Conservation (phyloP, 306 rosid species). For the Amphicarpaea edgeworthii region DNA sequence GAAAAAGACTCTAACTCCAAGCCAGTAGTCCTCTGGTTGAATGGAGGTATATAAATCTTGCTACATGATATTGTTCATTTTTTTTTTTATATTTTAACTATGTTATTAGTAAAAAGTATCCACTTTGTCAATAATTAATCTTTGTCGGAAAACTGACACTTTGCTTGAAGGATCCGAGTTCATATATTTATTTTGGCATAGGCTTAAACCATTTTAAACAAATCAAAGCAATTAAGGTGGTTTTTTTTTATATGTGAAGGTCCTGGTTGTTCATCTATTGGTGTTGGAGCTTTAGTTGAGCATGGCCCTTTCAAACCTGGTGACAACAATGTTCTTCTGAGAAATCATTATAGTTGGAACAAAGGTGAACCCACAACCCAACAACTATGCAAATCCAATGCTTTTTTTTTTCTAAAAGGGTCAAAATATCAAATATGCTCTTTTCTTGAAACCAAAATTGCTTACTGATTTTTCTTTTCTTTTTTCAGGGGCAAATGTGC, state of each 20-base stretch:
- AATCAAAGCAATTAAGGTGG: not conserved
- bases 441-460: not conserved
- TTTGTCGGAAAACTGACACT: too few species aligned
- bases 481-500: constrained; percentile 63
- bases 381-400: not conserved
- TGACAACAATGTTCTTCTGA: constrained; percentile 49
- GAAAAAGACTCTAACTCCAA: constrained; percentile 47
- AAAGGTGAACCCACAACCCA: constrained; percentile 47
- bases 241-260: constrained; percentile 48
- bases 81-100: too few species aligned
- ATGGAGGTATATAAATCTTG: constrained; percentile 49
- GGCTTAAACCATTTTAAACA: not conserved
- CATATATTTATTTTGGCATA: not conserved
- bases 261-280: constrained; percentile 82
- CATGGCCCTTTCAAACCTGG: constrained; percentile 77
- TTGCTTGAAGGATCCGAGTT: not conserved
- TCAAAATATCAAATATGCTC: not conserved
- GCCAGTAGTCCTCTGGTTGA: constrained; percentile 56
- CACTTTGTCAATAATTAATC: too few species aligned
- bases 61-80: not conserved
- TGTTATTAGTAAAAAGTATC: too few species aligned
- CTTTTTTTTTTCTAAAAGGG: not conserved
- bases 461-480: not conserved
- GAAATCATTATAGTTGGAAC: constrained; percentile 68
- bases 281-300: constrained; percentile 71